phyloP scores from a whole-genome alignment of 2,329 filamentous ascomycete genomes.

The Thermoascus crustaceus region DNA sequence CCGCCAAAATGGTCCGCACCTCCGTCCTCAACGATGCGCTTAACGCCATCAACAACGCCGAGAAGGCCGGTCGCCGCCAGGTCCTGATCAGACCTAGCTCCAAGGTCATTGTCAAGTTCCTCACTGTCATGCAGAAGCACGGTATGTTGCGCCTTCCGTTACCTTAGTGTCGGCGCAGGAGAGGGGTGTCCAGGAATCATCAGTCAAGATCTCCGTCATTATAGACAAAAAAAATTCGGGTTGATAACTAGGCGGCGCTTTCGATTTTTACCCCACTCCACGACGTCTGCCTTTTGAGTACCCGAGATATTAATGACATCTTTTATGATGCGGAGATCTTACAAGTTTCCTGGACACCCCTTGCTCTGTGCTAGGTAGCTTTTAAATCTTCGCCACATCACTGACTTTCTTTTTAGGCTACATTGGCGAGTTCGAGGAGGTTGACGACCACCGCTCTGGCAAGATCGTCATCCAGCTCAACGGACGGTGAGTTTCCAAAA shows the following conservation, averaged over 20 bases:
- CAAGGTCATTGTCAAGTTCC: constrained; percentile 99
- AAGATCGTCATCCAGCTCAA: constrained; percentile 99
- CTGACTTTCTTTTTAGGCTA: constrained; percentile 66
- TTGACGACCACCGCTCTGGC: constrained; percentile 98
- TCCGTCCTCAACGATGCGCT: constrained; percentile 99
- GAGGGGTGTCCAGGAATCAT: constrained; percentile 4
- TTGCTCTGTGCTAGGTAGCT: constrained; percentile 69
- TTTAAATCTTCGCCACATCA: constrained; percentile 90
- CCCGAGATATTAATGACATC: constrained; percentile 76
- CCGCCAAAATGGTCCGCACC: constrained; percentile 95
- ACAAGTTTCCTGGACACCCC: constrained; percentile 77
- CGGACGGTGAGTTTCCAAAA: constrained; percentile 56
- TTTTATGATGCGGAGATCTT: constrained; percentile 72
- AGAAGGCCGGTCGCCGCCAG: constrained; percentile 99
- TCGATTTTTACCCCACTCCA: constrained; percentile 55
- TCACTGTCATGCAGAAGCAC: constrained; percentile 98
- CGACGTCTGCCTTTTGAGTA: constrained; percentile 99
- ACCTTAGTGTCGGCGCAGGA: constrained; percentile 1
- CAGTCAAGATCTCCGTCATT: constrained; percentile 2
- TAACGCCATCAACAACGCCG: constrained; percentile 99
- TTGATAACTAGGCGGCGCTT: constrained; percentile 99
- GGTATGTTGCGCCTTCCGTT: constrained; percentile 62
- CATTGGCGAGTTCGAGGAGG: constrained; percentile 99
- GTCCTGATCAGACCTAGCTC: constrained; percentile 95
- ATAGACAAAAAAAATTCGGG: constrained; percentile 58